Percentiles rank a stretch among this genome's conserved stretches.
These are phyloP conservation scores for Fusarium anthophilum DNA, from an alignment of 2,329 filamentous ascomycete species.

Conservation along the genomic window DNA sequence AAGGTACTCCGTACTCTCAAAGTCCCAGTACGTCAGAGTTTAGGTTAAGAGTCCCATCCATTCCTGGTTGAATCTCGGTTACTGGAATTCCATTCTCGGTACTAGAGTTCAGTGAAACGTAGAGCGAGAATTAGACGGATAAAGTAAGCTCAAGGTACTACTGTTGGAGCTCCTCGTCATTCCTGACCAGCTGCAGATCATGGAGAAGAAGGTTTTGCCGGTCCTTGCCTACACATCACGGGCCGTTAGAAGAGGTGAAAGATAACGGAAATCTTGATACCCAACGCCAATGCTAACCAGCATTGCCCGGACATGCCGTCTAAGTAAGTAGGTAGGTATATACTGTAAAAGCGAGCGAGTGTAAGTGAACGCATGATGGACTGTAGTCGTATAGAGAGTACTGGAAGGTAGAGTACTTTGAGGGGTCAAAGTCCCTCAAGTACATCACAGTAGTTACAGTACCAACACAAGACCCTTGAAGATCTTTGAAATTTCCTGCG, in stretches of 20 bases:
- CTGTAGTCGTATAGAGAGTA: neutral
- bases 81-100: neutral
- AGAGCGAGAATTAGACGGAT: constrained; percentile 15
- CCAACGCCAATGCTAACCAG: constrained; percentile 11
- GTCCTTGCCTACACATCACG: constrained; percentile 20
- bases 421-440: constrained; percentile 16
- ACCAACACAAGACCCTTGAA: neutral
- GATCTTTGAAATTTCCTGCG: neutral
- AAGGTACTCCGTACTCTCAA: neutral
- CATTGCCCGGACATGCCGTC: constrained; percentile 4
- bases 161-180: neutral
- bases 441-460: neutral
- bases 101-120: constrained; percentile 16
- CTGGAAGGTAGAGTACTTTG: neutral
- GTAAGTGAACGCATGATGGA: constrained; percentile 12
- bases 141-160: constrained; percentile 5
- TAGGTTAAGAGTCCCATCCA: neutral
- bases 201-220: constrained; percentile 30
- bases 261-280: constrained; percentile 37
- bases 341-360: neutral
- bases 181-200: constrained; percentile 23
- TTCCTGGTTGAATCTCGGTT: constrained; percentile 4
- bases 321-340: constrained; percentile 5
- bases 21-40: neutral
- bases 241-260: constrained; percentile 37